Conservation (phyloP, 257 asterid genomes). For the Forsythia viridissima region DNA sequence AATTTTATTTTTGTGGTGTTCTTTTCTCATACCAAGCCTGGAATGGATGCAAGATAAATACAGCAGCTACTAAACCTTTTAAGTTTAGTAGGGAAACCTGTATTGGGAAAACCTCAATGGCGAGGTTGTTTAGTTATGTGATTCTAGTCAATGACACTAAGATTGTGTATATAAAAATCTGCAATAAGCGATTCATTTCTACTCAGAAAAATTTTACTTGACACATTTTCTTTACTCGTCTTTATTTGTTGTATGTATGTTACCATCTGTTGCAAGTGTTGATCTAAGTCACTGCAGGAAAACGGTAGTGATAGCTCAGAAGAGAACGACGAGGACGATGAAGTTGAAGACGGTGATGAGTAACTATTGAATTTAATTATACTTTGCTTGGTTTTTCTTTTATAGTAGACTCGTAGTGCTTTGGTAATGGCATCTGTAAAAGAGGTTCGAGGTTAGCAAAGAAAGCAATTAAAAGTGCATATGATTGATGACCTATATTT, state of each 20-base stretch:
- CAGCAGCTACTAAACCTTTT: background rate
- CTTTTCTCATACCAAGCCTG: background rate
- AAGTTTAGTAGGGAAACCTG: background rate
- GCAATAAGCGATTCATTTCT: background rate
- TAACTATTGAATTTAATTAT: conserved; percentile 16
- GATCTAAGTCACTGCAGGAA: conserved; percentile 36
- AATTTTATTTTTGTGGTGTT: no score
- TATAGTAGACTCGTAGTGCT: background rate
- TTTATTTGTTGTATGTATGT: background rate
- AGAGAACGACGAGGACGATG: conserved; percentile 38
- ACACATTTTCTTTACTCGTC: background rate
- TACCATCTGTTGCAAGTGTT: background rate
- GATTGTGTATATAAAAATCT: background rate
- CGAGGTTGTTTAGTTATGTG: background rate
- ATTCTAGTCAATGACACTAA: background rate
- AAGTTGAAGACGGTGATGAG: conserved; percentile 37
- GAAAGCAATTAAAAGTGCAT: background rate
- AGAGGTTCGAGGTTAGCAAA: conserved; percentile 26
- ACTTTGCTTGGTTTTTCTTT: background rate
- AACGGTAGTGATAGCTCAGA: conserved; percentile 70
- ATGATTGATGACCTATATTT: conserved; percentile 4
- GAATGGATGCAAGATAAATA: background rate
- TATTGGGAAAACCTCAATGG: background rate
- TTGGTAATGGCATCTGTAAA: conserved; percentile 15
- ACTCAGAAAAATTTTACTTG: background rate